Evolutionary conservation across 2,329 filamentous ascomycete genomes (phyloP).

Genomic region (Zalaria obscura): DNA sequence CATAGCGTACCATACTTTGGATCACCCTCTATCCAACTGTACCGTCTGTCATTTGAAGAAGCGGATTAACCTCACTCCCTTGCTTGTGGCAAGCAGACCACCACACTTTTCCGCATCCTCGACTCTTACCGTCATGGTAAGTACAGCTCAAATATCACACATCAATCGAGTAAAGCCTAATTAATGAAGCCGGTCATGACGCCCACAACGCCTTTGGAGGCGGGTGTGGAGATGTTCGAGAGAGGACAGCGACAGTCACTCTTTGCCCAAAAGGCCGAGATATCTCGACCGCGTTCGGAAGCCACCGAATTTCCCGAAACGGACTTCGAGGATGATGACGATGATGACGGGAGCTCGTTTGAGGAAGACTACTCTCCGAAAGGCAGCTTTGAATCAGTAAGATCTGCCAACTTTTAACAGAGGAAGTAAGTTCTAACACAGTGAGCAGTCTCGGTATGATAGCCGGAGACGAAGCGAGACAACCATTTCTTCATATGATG

Average conservation of each 20-base stretch:
- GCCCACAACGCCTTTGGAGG: slow-evolving; percentile 28
- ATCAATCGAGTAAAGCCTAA: too few species aligned
- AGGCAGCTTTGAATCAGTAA: slow-evolving; percentile 57
- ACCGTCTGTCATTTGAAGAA: neutral
- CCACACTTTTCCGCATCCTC: too few species aligned
- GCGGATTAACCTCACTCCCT: neutral
- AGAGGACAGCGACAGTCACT: slow-evolving; percentile 32
- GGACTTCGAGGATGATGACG: slow-evolving; percentile 52
- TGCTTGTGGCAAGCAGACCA: neutral
- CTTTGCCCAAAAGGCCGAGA: slow-evolving; percentile 38
- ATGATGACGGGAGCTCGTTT: slow-evolving; percentile 28
- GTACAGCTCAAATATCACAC: too few species aligned
- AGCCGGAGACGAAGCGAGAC: slow-evolving; percentile 64
- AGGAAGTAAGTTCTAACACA: too few species aligned
- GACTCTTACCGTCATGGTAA: neutral
- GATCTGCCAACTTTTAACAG: slow-evolving; percentile 13
- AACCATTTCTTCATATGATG: slow-evolving; percentile 76
- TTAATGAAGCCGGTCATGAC: slow-evolving; percentile 29
- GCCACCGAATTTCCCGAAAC: slow-evolving; percentile 69
- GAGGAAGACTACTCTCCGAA: slow-evolving; percentile 44
- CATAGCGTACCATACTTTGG: neutral
- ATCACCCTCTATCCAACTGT: neutral
- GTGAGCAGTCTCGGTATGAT: slow-evolving; percentile 11
- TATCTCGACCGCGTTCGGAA: slow-evolving; percentile 47
- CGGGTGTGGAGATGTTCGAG: slow-evolving; percentile 34